These are phyloP conservation scores for Myrica gale DNA, from an alignment of 306 rosid species.

Conservation along the genomic window DNA sequence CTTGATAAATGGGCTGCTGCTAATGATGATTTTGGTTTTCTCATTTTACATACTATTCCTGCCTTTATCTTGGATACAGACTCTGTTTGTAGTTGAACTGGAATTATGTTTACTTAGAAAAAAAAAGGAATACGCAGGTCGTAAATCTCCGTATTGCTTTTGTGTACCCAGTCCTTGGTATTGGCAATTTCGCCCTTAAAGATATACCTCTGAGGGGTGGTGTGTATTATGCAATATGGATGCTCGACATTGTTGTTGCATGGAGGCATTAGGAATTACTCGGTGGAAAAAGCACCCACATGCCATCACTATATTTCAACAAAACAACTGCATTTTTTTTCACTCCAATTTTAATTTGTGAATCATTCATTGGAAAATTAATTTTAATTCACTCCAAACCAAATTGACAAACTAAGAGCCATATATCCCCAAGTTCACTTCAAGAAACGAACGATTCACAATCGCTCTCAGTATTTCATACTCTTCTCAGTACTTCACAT, in stretches of 20 bases:
- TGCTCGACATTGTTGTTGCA: background rate
- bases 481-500: conserved; percentile 51
- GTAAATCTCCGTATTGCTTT: too few relatives aligned
- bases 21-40: too few relatives aligned
- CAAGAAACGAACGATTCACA: conserved; percentile 18
- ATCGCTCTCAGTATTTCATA: conserved; percentile 6
- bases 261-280: background rate
- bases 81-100: too few relatives aligned
- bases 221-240: background rate
- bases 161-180: background rate
- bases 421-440: conserved; percentile 21
- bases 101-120: too few relatives aligned
- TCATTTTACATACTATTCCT: too few relatives aligned
- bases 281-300: background rate
- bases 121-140: too few relatives aligned
- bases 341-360: too few relatives aligned
- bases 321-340: background rate
- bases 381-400: conserved; percentile 25
- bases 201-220: background rate
- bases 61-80: too few relatives aligned
- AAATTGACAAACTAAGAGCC: conserved; percentile 27
- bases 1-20: too few relatives aligned
- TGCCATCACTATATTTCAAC: background rate
- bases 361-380: background rate
- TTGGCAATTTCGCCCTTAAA: background rate